Evolutionary conservation across 2,329 filamentous ascomycete species (phyloP).

Genomic region (Exophiala oligosperma): DNA sequence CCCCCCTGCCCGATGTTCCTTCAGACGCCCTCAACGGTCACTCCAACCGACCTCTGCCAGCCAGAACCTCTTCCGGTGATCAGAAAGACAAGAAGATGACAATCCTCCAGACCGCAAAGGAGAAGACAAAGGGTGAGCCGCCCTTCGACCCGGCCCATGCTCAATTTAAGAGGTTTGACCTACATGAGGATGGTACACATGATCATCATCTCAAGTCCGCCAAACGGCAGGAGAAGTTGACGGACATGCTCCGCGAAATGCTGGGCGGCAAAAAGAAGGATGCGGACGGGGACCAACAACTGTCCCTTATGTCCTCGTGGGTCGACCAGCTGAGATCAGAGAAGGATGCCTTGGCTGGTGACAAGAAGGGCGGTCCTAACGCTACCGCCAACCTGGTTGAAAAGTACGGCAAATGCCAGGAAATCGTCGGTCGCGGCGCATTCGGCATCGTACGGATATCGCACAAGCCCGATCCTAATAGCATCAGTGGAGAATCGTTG

Average conservation of each 20-base stretch:
- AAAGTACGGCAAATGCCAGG: constrained; percentile 98
- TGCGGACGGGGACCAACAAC: constrained; percentile 63
- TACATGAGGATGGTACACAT: constrained; percentile 68
- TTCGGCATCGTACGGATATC: constrained; percentile 98
- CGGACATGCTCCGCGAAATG: constrained; percentile 85
- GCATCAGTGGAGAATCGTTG: constrained; percentile 76
- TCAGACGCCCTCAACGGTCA: constrained; percentile 32
- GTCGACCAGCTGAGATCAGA: constrained; percentile 90
- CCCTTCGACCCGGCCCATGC: constrained; percentile 18
- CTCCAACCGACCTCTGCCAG: constrained; percentile 20
- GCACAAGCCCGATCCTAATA: constrained; percentile 86
- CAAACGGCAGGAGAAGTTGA: constrained; percentile 90
- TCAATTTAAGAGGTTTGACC: constrained; percentile 55
- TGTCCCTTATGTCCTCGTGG: constrained; percentile 94
- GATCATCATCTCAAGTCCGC: constrained; percentile 86
- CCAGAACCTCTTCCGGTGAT: constrained; percentile 33
- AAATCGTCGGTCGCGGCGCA: constrained; percentile 91
- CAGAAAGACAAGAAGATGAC: constrained; percentile 34
- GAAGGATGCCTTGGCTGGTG: constrained; percentile 70
- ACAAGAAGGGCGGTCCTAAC: constrained; percentile 75
- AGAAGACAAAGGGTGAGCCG: constrained; percentile 35
- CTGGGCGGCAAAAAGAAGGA: constrained; percentile 77
- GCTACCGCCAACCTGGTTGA: constrained; percentile 79
- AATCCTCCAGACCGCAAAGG: constrained; percentile 27
- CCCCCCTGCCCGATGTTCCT: constrained; percentile 30